These are phyloP conservation scores for Mrakia blollopis DNA, from an alignment of 768 basidiomycete species.

Conservation along the genomic window DNA sequence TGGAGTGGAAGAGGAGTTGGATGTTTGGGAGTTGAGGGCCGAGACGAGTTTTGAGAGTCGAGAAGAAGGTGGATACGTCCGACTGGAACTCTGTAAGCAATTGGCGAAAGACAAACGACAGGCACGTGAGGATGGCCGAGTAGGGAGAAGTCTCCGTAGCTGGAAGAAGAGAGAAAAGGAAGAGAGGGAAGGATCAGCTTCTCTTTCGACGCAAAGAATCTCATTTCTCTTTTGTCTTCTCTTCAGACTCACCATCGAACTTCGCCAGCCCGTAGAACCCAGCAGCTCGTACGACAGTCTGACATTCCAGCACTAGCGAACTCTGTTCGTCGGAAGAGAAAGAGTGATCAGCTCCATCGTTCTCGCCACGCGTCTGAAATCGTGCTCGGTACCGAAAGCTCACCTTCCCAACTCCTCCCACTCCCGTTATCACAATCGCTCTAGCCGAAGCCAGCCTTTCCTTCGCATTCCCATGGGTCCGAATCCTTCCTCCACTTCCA, in stretches of 20 bases:
- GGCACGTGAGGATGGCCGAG: slow-evolving; percentile 60
- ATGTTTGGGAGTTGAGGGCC: slow-evolving; percentile 67
- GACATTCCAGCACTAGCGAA: slow-evolving; percentile 15
- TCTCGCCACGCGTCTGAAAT: background rate
- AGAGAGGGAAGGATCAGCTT: background rate
- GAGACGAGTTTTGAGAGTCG: slow-evolving; percentile 55
- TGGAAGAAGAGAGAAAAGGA: background rate
- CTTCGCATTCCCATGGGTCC: slow-evolving; percentile 19
- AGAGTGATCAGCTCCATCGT: background rate
- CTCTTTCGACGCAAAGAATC: background rate
- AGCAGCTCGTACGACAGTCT: slow-evolving; percentile 1
- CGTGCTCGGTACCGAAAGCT: background rate
- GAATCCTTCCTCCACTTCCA: background rate
- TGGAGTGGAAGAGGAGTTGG: slow-evolving; percentile 51
- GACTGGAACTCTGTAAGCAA: slow-evolving; percentile 64
- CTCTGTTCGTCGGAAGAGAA: background rate
- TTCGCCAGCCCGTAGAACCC: slow-evolving; percentile 23
- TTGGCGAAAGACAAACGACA: slow-evolving; percentile 67
- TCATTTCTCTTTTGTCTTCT: background rate
- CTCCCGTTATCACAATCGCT: slow-evolving; percentile 20
- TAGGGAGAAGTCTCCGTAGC: slow-evolving; percentile 62
- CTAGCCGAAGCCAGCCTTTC: slow-evolving; percentile 11
- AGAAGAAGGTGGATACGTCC: slow-evolving; percentile 63
- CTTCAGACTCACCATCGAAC: slow-evolving; percentile 18
- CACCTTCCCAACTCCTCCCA: slow-evolving; percentile 20